phyloP scores from a whole-genome alignment of 371 early-diverging fungal genomes.

The Mucor plumbeus region DNA sequence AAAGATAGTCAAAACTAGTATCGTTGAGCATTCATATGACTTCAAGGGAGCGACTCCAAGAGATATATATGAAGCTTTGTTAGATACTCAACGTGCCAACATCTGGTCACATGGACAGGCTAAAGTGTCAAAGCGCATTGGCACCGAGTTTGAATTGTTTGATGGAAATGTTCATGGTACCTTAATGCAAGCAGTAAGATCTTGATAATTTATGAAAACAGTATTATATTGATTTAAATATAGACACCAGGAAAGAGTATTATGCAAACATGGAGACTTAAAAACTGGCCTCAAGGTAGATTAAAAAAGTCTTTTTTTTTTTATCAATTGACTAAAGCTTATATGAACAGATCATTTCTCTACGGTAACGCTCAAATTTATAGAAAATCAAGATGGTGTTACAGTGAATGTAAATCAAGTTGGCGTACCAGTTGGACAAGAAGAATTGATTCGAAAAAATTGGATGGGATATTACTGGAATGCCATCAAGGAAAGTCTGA shows the following conservation, averaged over 20 bases:
- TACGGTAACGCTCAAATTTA: slow-evolving; percentile 76
- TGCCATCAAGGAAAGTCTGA: slow-evolving; percentile 71
- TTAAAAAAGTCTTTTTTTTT: neutral
- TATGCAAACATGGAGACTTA: slow-evolving; percentile 84
- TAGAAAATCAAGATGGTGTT: slow-evolving; percentile 69
- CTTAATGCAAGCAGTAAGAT: slow-evolving; percentile 65
- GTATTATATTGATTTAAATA: too few species aligned
- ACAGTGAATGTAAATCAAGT: slow-evolving; percentile 76
- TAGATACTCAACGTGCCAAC: slow-evolving; percentile 72
- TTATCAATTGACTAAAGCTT: neutral
- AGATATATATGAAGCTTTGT: slow-evolving; percentile 80
- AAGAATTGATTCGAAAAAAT: slow-evolving; percentile 79
- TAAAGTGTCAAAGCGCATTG: slow-evolving; percentile 58
- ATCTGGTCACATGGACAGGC: slow-evolving; percentile 76
- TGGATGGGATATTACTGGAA: slow-evolving; percentile 94
- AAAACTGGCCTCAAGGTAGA: slow-evolving; percentile 78
- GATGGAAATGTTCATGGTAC: slow-evolving; percentile 88
- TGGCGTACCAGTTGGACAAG: slow-evolving; percentile 88
- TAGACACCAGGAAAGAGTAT: slow-evolving; percentile 68
- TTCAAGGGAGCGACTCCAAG: slow-evolving; percentile 80
- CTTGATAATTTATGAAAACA: too few species aligned
- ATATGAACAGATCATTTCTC: slow-evolving; percentile 71
- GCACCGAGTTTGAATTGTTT: slow-evolving; percentile 76
- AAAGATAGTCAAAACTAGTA: slow-evolving; percentile 62
- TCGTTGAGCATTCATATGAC: slow-evolving; percentile 75